Evolutionary conservation across 257 asterid species (phyloP), one percentile per base, ranked within the genome.

Genomic region (Avicennia marina): DNA sequence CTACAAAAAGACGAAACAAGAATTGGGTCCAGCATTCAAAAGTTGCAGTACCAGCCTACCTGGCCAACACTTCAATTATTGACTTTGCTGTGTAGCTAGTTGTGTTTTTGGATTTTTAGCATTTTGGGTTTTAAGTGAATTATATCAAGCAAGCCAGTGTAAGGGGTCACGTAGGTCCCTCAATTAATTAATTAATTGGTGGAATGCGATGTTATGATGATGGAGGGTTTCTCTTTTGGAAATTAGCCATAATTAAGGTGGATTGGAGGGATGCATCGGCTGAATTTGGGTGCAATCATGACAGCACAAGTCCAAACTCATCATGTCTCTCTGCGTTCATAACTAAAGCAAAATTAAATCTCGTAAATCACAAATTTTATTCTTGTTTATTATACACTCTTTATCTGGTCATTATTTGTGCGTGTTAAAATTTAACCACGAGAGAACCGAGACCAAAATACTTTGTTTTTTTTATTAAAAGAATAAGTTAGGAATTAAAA

Each of bases 41-140:
- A 42, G 32, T 25, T 17, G 54, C 44, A 6, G 44, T 59, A 45
- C 66, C 8, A 7, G 1, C 36, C 56, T 36, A 41, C n/a, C n/a
- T n/a, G n/a, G n/a, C n/a, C n/a, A n/a, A 44, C 62, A 7, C 18
- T 63, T 69, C 70, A 69, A 63, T 69, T 69, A 69, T 69, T 57
- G 27, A 42, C 70, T 43, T 56, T 39, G 16, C 13, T 43, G 8
- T 19, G 7, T 46, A 39, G 9, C 18, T 25, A 2, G 3, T 58
- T 11, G 10, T 31, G 7, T 9, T 29, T 17, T 53, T 12, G 0
- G 2, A 4, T n/a, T 13, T n/a, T n/a, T n/a, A n/a, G n/a, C n/a
- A n/a, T n/a, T n/a, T n/a, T n/a, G n/a, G n/a, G n/a, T n/a, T n/a
- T n/a, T n/a, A n/a, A n/a, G n/a, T n/a, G n/a, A n/a, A n/a, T n/a